Evolutionary conservation across 2,329 filamentous ascomycete species (phyloP).

Genomic region (Ophiosphaerella korrae): DNA sequence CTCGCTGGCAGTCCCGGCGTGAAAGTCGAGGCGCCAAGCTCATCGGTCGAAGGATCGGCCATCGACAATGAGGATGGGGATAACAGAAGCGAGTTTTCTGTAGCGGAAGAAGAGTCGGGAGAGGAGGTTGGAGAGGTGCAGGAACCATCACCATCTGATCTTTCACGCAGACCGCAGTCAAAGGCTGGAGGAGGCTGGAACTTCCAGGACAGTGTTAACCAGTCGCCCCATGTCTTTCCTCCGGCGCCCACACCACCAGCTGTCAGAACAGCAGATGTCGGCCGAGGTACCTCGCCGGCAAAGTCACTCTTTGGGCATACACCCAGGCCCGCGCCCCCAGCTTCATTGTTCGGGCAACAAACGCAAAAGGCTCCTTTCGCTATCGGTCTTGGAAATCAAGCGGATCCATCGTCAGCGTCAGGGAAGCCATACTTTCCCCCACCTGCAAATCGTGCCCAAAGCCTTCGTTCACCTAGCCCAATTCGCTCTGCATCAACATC

Average conservation of each 20-base stretch:
- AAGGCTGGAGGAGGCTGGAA: slow-evolving; percentile 11
- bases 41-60: slow-evolving; percentile 39
- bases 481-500: slow-evolving; percentile 64
- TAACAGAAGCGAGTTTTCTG: slow-evolving; percentile 45
- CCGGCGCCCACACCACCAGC: slow-evolving; percentile 41
- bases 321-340: slow-evolving; percentile 8
- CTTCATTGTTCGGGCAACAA: slow-evolving; percentile 25
- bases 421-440: slow-evolving; percentile 58
- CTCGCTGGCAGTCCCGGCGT: slow-evolving; percentile 56
- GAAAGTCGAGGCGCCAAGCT: slow-evolving; percentile 47
- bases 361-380: slow-evolving; percentile 16
- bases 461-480: slow-evolving; percentile 75
- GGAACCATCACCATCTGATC: slow-evolving; percentile 44
- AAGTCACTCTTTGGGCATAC: slow-evolving; percentile 23
- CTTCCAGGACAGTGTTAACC: slow-evolving; percentile 29
- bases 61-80: slow-evolving; percentile 38
- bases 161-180: slow-evolving; percentile 19
- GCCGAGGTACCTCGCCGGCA: slow-evolving; percentile 23
- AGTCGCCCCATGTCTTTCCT: slow-evolving; percentile 32
- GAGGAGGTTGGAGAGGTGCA: slow-evolving; percentile 51
- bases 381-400: slow-evolving; percentile 7
- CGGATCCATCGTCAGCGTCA: slow-evolving; percentile 19
- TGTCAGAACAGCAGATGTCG: slow-evolving; percentile 28
- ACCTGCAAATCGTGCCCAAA: slow-evolving; percentile 52
- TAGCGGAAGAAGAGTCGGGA: slow-evolving; percentile 44